A percentile compares a stretch with the other conserved stretches of the same genome.
Evolutionary conservation across 139 green algal species (phyloP).

Genomic region (Haematococcus lacustris): DNA sequence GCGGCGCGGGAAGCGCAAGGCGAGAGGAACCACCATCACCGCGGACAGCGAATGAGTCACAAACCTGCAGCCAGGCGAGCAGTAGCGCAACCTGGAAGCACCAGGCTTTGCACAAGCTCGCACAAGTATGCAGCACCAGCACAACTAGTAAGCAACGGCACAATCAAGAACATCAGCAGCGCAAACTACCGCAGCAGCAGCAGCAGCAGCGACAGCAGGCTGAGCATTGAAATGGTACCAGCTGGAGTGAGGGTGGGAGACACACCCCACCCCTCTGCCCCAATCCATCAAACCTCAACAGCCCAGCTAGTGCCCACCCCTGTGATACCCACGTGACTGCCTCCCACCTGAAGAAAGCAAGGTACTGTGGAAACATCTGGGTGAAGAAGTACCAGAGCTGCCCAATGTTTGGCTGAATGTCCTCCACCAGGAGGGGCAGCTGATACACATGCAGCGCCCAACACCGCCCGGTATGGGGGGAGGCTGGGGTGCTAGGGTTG

Average conservation of each 20-base stretch:
- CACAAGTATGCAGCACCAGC: not conserved
- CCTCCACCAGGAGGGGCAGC: conserved; percentile 30
- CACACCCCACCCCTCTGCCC: not conserved
- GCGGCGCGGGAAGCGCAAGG: conserved; percentile 42
- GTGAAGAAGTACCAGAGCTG: conserved; percentile 73
- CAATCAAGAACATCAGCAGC: not conserved
- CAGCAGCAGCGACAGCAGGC: not conserved
- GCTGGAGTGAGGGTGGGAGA: not conserved
- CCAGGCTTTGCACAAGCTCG: not conserved
- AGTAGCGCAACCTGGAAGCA: no score
- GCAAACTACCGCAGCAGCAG: not conserved
- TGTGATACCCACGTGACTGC: no score
- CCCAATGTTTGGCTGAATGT: conserved; percentile 63
- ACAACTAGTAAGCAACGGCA: not conserved
- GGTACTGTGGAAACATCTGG: conserved; percentile 57
- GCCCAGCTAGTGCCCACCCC: no score
- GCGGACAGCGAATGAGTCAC: conserved; percentile 38
- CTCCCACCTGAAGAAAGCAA: conserved; percentile 21
- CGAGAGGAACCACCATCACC: conserved; percentile 38
- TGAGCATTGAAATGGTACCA: not conserved
- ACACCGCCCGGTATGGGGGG: conserved; percentile 3
- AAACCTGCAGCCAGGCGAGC: no score
- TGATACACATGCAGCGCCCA: conserved; percentile 29
- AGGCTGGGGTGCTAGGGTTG: no score
- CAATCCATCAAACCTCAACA: not conserved